phyloP scores from a whole-genome alignment of 805 yeast genomes.

The Nakazawaea ambrosiae region DNA sequence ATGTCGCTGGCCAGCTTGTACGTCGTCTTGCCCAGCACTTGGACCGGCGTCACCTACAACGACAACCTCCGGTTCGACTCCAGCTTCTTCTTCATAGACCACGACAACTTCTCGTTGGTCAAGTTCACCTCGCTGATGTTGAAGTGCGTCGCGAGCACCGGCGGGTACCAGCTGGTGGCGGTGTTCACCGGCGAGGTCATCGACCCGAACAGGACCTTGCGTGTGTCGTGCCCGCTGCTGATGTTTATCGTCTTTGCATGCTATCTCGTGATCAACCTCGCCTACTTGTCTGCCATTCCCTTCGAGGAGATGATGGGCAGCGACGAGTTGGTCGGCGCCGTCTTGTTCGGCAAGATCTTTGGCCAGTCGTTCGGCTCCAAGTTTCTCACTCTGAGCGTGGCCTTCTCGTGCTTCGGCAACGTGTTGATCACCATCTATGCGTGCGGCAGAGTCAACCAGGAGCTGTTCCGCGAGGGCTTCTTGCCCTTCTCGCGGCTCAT shows the following conservation, averaged over 20 bases:
- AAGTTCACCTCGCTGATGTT: constrained; percentile 48
- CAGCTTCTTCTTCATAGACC: constrained; percentile 26
- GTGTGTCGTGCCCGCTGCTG: constrained; percentile 55
- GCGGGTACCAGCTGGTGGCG: constrained; percentile 61
- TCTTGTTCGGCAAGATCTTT: constrained; percentile 47
- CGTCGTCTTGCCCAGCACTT: constrained; percentile 32
- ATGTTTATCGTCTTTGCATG: constrained; percentile 39
- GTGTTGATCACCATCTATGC: constrained; percentile 55
- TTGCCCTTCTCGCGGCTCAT: constrained; percentile 44
- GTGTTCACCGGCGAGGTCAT: constrained; percentile 55
- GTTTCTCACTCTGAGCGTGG: constrained; percentile 49
- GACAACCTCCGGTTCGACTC: constrained; percentile 9
- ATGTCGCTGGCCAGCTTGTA: constrained; percentile 46
- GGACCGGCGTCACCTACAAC: constrained; percentile 17
- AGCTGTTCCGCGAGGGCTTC: constrained; percentile 56
- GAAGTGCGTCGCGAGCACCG: constrained; percentile 50
- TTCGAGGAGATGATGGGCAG: constrained; percentile 45
- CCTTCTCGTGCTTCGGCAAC: constrained; percentile 57
- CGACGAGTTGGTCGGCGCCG: constrained; percentile 54
- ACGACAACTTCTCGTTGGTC: constrained; percentile 29
- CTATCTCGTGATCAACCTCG: constrained; percentile 45
- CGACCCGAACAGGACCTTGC: constrained; percentile 50
- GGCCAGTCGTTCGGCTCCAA: constrained; percentile 47
- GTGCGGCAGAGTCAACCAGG: constrained; percentile 57
- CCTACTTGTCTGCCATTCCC: constrained; percentile 49